Evolutionary conservation across 2,329 filamentous ascomycete species (phyloP), one percentile per base, ranked within the genome.

Genomic region (Chaetomium sp.): DNA sequence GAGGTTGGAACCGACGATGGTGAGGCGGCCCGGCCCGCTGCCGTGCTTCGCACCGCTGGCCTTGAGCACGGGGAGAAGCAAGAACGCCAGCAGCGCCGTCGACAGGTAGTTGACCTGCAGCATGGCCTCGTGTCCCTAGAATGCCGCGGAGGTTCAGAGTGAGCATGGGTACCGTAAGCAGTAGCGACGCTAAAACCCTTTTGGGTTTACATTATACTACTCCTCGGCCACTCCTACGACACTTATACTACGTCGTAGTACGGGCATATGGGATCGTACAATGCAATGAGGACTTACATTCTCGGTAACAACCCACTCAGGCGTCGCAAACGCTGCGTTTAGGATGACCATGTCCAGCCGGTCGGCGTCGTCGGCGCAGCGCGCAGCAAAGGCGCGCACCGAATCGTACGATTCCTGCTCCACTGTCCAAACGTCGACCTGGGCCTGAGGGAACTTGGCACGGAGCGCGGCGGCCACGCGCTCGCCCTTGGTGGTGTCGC

Each of bases 81-180:
- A 74, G 0, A 82, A 67, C 0, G 77, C 80, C 0, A 87, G 75
- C 1, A 87, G 72, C 45, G 85, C 78, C 0, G 83, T 85, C 12
- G 76, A 78, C 63, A 87, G 75, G 19, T 84, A 81, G 65, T 87
- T 87, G 62, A 83, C 78, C 0, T 81, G 83, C 49, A 87, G 73
- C 0, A 73, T 80, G 13, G 69, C 72, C 71, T 87, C 84, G 54
- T 82, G 77, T 3, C 79, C 74, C 75, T n/a, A 12, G 4, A 5
- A 80, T 35, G 0, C 77, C 81, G 2, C 35, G 35, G 16, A 6
- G 2, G 35, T 38, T 13, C 35, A 13, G 35, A 4, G 35, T 16
- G 13, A 35, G 27, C 27, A 29, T 6, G 27, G 6, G 27, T 3
- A 29, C 27, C 33, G 12, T 35, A 35, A 12, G 33, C 33, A 35